A percentile compares a stretch with the other conserved stretches of the same genome.
Conservation (phyloP, 345 rosid genomes). For the Geranium brycei region DNA sequence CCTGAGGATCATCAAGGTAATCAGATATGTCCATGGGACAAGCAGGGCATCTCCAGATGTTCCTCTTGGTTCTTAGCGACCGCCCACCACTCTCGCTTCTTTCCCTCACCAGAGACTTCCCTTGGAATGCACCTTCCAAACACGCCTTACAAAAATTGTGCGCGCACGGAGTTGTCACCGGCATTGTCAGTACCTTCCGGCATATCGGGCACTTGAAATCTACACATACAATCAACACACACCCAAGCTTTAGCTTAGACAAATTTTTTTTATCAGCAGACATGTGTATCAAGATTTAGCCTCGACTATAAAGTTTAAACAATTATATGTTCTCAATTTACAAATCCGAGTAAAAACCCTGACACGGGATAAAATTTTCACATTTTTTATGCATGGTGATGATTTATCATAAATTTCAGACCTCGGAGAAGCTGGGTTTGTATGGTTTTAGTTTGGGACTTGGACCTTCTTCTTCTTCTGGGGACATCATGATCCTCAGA, state of each 20-base stretch:
- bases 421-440: constrained; percentile 2
- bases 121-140: constrained; percentile 37
- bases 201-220: constrained; percentile 45
- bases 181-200: constrained; percentile 36
- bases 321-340: too few relatives aligned
- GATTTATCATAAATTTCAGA: not conserved
- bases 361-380: too few relatives aligned
- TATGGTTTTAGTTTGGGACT: constrained; percentile 15
- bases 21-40: constrained; percentile 52
- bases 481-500: constrained; percentile 19
- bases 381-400: not conserved
- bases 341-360: too few relatives aligned
- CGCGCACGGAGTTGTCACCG: constrained; percentile 60
- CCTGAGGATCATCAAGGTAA: constrained; percentile 45
- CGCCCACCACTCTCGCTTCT: constrained; percentile 37
- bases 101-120: constrained; percentile 23
- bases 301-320: too few relatives aligned
- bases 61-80: constrained; percentile 38
- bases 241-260: too few relatives aligned
- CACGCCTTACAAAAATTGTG: constrained; percentile 68
- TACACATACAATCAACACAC: constrained; percentile 10
- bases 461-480: constrained; percentile 11
- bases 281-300: too few relatives aligned
- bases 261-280: too few relatives aligned
- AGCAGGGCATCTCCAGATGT: constrained; percentile 43